Conservation (phyloP, 345 rosid genomes). For the Moringa oleifera region DNA sequence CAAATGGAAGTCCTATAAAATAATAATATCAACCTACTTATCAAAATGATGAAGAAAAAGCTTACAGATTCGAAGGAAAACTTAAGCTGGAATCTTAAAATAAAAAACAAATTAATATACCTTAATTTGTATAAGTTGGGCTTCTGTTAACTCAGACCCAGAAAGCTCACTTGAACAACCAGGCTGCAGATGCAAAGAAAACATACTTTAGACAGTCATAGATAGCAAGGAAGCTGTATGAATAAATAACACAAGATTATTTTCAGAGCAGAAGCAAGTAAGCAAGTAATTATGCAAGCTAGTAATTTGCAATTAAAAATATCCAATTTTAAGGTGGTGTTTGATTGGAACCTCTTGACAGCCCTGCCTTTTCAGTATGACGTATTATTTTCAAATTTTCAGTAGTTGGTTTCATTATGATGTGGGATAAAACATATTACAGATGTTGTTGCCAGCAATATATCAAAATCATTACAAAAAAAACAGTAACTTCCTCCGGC, state of each 20-base stretch:
- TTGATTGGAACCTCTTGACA: no score
- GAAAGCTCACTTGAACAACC: constrained; percentile 91
- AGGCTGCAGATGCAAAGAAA: constrained; percentile 50
- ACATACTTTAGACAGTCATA: constrained; percentile 2
- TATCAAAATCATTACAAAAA: background rate
- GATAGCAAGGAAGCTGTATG: background rate
- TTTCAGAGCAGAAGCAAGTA: background rate
- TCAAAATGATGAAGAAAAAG: background rate
- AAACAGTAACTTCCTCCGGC: background rate
- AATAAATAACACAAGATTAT: background rate
- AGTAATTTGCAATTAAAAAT: no score
- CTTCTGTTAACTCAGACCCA: constrained; percentile 48
- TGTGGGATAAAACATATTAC: no score
- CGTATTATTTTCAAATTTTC: no score
- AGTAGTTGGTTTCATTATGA: no score
- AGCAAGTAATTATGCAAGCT: background rate
- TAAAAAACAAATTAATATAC: constrained; percentile 24
- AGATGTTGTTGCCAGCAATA: no score
- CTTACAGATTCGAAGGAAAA: no score
- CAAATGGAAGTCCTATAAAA: background rate
- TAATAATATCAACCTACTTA: background rate
- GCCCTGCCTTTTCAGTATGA: no score
- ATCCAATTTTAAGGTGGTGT: no score
- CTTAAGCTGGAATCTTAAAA: background rate
- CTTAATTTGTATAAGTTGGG: constrained; percentile 80